Conservation (phyloP, 768 basidiomycete genomes). For the Ramaria sp. region DNA sequence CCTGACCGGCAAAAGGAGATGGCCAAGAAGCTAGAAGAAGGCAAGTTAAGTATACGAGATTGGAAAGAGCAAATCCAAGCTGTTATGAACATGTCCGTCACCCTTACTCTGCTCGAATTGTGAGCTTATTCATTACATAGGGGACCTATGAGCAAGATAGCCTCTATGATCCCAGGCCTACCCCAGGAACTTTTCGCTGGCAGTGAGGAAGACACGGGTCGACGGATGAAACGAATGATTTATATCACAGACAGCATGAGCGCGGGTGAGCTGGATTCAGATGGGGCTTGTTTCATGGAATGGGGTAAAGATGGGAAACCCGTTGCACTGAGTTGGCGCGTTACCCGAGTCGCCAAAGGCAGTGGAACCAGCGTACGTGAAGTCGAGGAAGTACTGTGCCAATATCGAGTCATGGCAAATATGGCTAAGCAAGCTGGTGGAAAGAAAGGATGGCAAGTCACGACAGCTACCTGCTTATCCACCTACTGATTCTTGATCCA, state of each 20-base stretch:
- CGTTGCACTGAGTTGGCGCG: slow-evolving; percentile 78
- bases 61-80: slow-evolving; percentile 97
- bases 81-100: slow-evolving; percentile 91
- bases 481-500: slow-evolving; percentile 15
- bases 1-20: slow-evolving; percentile 98
- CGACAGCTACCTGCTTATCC: background rate
- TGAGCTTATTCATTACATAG: slow-evolving; percentile 28
- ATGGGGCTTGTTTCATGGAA: slow-evolving; percentile 86
- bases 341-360: slow-evolving; percentile 82
- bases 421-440: slow-evolving; percentile 98
- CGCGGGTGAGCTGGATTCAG: slow-evolving; percentile 84
- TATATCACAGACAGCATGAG: slow-evolving; percentile 99
- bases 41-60: slow-evolving; percentile 92
- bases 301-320: slow-evolving; percentile 75
- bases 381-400: slow-evolving; percentile 94
- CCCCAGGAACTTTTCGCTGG: slow-evolving; percentile 86
- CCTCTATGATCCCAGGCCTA: slow-evolving; percentile 97
- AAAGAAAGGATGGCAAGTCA: slow-evolving; percentile 80
- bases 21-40: slow-evolving; percentile 95
- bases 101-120: slow-evolving; percentile 5
- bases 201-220: slow-evolving; percentile 84
- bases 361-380: slow-evolving; percentile 92
- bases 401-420: slow-evolving; percentile 97
- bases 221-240: slow-evolving; percentile 94
- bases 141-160: slow-evolving; percentile 98